Evolutionary conservation across 1,284 basidiomycete genomes (phyloP).

Genomic region (Ganoderma leucocontextum): DNA sequence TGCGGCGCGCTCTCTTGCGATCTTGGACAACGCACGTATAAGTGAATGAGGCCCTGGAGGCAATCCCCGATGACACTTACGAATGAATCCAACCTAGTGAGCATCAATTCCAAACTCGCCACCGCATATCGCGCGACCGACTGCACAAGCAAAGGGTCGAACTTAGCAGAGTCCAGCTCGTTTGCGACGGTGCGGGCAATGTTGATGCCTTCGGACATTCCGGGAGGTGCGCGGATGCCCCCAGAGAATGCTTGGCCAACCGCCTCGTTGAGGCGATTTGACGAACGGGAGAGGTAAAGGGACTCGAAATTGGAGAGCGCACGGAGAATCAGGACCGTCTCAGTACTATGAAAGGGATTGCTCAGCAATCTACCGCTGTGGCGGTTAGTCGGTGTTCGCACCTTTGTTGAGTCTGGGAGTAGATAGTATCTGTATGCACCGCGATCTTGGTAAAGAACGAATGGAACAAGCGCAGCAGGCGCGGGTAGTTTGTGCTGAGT

Average conservation of each 20-base stretch:
- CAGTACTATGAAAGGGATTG: constrained; percentile 65
- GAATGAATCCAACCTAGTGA: constrained; percentile 68
- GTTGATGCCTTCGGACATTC: constrained; percentile 77
- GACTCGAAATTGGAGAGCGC: constrained; percentile 85
- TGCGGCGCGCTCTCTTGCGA: constrained; percentile 80
- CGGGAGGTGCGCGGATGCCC: constrained; percentile 74
- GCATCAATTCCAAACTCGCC: constrained; percentile 71
- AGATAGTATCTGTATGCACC: constrained; percentile 93
- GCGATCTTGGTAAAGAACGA: constrained; percentile 96
- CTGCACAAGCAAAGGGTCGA: constrained; percentile 88
- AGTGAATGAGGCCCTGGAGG: background rate
- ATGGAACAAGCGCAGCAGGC: constrained; percentile 89
- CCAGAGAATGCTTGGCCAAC: constrained; percentile 78
- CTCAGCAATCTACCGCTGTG: constrained; percentile 5
- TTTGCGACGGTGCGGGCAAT: constrained; percentile 84
- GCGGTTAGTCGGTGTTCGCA: constrained; percentile 41
- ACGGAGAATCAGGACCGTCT: constrained; percentile 88
- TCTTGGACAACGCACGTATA: constrained; percentile 49
- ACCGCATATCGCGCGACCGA: constrained; percentile 80
- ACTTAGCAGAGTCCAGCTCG: constrained; percentile 91
- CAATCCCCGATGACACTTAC: constrained; percentile 53
- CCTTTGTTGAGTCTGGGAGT: constrained; percentile 87
- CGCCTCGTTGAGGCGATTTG: constrained; percentile 81
- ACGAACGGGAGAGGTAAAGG: constrained; percentile 85
- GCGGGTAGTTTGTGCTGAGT: constrained; percentile 85